Evolutionary conservation across 1,139 yeast species (phyloP).

Genomic region (Geotrichum aggregatum): DNA sequence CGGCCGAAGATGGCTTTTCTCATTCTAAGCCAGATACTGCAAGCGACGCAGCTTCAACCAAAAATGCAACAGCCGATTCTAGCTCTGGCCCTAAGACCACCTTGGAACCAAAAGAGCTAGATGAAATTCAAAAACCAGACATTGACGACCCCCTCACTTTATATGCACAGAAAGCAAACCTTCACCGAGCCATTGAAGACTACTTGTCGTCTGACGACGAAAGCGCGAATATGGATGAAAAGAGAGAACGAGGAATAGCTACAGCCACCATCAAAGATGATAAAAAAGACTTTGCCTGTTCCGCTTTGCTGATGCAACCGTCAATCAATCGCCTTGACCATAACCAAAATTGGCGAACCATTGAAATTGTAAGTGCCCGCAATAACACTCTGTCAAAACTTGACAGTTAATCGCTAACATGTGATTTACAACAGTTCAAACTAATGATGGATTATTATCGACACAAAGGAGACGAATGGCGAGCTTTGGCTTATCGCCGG

Average conservation of each 20-base stretch:
- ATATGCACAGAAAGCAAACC: conserved; percentile 23
- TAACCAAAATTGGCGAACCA: conserved; percentile 40
- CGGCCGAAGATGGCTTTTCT: no score
- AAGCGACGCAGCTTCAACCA: no score
- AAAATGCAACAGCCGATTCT: no score
- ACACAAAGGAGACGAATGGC: conserved; percentile 43
- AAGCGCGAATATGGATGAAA: neutral
- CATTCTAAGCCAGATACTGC: no score
- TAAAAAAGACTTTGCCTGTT: neutral
- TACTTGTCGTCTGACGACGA: conserved; percentile 6
- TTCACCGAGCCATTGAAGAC: conserved; percentile 11
- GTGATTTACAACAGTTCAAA: conserved; percentile 22
- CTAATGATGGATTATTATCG: conserved; percentile 42
- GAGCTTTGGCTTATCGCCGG: conserved; percentile 46
- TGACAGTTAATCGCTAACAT: neutral
- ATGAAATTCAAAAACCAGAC: neutral
- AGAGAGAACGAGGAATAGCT: neutral
- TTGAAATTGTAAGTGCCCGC: conserved; percentile 38
- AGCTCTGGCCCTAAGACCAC: no score
- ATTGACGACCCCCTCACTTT: conserved; percentile 26
- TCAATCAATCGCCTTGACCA: conserved; percentile 8
- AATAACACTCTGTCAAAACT: neutral
- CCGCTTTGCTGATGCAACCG: conserved; percentile 14
- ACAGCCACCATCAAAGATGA: neutral
- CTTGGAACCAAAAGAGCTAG: neutral